Evolutionary conservation across 2,329 filamentous ascomycete genomes (phyloP).

Genomic region (Arthrobotrys entomopaga): DNA sequence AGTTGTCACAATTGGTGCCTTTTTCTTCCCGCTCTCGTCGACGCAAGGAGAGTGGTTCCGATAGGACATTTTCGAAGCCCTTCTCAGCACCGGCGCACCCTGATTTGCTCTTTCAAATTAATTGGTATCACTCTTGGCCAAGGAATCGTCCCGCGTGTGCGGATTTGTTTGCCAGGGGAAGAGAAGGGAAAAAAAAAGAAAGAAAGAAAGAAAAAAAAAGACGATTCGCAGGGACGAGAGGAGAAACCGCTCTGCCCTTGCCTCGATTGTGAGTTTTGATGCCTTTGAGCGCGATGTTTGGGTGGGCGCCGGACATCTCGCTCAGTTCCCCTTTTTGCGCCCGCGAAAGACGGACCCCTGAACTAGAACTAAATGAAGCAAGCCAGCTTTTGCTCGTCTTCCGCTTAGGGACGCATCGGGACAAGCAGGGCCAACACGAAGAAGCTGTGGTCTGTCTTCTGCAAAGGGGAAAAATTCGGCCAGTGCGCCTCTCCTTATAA

Average conservation of each 20-base stretch:
- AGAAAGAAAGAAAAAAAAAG: conserved; percentile 7
- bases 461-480: conserved; percentile 27
- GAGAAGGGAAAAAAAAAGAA: no score
- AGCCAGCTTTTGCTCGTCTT: conserved; percentile 46
- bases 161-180: conserved; percentile 15
- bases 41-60: conserved; percentile 42
- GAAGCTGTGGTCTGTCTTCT: conserved; percentile 9
- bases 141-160: conserved; percentile 41
- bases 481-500: conserved; percentile 52
- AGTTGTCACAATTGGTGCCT: conserved; percentile 25
- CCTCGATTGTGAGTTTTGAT: conserved; percentile 35
- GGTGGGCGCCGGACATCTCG: conserved; percentile 19
- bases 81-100: conserved; percentile 15
- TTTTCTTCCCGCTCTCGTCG: conserved; percentile 14
- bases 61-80: conserved; percentile 18
- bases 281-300: conserved; percentile 27
- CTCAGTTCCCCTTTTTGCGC: conserved; percentile 54
- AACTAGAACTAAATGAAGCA: conserved; percentile 55
- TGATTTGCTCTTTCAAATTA: conserved; percentile 31
- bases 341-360: conserved; percentile 45
- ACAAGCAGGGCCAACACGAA: conserved; percentile 32
- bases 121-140: conserved; percentile 35
- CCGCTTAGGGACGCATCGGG: conserved; percentile 46
- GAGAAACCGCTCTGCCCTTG: conserved; percentile 30
- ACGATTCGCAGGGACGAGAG: conserved; percentile 18